Evolutionary conservation across 495 filamentous ascomycete genomes (phyloP), one percentile per base, ranked within the genome.

Genomic region (Neurospora sp.): DNA sequence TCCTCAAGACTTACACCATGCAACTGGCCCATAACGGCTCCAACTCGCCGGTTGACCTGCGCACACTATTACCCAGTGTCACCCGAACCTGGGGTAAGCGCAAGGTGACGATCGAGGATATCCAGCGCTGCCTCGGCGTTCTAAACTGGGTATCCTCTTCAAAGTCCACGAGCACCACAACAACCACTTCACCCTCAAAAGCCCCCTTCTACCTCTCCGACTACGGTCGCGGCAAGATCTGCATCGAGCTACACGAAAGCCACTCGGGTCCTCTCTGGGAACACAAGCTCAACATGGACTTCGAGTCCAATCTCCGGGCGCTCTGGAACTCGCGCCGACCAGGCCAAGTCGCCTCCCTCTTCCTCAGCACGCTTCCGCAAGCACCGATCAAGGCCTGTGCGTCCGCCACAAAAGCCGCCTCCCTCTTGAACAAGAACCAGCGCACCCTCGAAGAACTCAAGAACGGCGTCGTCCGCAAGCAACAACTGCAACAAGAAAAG

Each of bases 11-110:
- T 23, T 80, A 91, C 23, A 86, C 84, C 23, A 78, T 91, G 71
- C 86, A 90, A 73, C 86, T 86, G 73, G 89, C 89, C 0, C 91
- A 93, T 82, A 88, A 92, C 82, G 90, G 90, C 76, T 82, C 84
- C 10, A 78, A 85, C 44, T 85, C 87, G 0, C 89, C 91, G 11
- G 85, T 85, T 44, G 89, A 92, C 77, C 76, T 92, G 39, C 84
- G 84, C n/a, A 79, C 77, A 3, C 80, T 93, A 8, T 86, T 83
- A 44, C 85, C 86, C 5, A 84, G 85, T 72, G 82, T 91, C 60
- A 84, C 87, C 6, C 85, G 85, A 74, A 79, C 86, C 49, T 93
- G 90, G 90, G 85, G 88, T 49, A 89, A 88, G 80, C 84, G 90
- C 41, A 82, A 78, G 72, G 88, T 92, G 6, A 85, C 80, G 0